Conservation (phyloP, 768 basidiomycete genomes). For the Dacryopinax primogenitus region DNA sequence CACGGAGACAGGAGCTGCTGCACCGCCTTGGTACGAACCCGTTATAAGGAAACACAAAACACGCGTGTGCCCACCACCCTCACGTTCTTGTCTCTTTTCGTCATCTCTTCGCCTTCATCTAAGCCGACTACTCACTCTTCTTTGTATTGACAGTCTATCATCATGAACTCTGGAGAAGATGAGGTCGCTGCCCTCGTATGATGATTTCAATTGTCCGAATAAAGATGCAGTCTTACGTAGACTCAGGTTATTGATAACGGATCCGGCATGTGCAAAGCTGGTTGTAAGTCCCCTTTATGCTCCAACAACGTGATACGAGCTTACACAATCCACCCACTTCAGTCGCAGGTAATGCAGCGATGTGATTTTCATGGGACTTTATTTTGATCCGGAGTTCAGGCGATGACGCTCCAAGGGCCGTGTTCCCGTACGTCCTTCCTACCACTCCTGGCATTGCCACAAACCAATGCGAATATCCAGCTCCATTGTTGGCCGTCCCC, state of each 20-base stretch:
- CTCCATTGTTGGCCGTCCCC: conserved; percentile 88
- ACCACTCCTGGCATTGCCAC: background rate
- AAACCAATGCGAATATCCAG: conserved; percentile 26
- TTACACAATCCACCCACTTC: conserved; percentile 21
- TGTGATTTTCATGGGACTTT: background rate
- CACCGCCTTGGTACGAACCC: background rate
- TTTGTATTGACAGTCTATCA: background rate
- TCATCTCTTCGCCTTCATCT: background rate
- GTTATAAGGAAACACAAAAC: background rate
- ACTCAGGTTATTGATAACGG: conserved; percentile 67
- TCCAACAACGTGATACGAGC: conserved; percentile 11
- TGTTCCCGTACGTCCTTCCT: conserved; percentile 68
- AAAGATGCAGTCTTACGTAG: conserved; percentile 3
- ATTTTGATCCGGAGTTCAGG: conserved; percentile 33
- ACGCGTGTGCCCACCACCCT: background rate
- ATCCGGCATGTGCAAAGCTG: conserved; percentile 99
- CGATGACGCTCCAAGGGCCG: conserved; percentile 82
- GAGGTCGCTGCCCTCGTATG: conserved; percentile 47
- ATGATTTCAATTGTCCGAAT: conserved; percentile 9
- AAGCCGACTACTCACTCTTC: background rate
- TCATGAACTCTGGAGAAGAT: conserved; percentile 32
- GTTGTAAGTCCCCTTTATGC: conserved; percentile 44
- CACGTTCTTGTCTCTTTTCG: background rate
- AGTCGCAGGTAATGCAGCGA: conserved; percentile 59
- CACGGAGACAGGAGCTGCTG: conserved; percentile 5